A percentile compares a stretch with the other conserved stretches of the same genome.
Evolutionary conservation across 495 filamentous ascomycete genomes (phyloP).

Genomic region (Podospora australis): DNA sequence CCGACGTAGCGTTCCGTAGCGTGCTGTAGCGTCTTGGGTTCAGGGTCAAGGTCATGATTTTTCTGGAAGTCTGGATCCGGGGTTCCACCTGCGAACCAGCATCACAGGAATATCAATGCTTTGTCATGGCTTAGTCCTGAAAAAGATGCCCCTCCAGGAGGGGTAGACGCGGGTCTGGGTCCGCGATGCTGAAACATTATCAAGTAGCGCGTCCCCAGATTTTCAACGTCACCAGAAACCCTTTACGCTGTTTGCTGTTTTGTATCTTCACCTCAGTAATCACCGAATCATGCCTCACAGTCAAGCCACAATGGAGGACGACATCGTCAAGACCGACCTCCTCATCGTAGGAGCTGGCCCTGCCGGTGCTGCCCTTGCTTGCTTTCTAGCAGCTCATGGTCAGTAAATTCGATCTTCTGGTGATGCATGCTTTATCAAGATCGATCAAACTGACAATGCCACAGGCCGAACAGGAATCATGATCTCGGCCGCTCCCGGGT

Average conservation of each 20-base stretch:
- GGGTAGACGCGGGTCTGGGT: neutral
- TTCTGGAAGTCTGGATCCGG: no score
- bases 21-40: no score
- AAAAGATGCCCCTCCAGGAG: no score
- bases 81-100: no score
- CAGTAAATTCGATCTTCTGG: neutral
- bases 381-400: constrained; percentile 49
- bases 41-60: no score
- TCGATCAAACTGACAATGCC: no score
- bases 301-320: constrained; percentile 9
- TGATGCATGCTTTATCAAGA: no score
- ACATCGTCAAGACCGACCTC: constrained; percentile 39
- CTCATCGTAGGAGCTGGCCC: constrained; percentile 52
- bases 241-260: neutral
- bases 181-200: no score
- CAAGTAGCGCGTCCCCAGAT: neutral
- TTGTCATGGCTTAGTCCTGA: no score
- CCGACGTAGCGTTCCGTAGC: no score
- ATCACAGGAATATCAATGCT: no score
- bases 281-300: no score
- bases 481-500: constrained; percentile 39
- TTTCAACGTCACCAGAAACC: neutral
- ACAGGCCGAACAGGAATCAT: constrained; percentile 44
- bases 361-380: constrained; percentile 48
- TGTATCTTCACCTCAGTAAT: neutral